phyloP scores from a whole-genome alignment of 208 protist genomes.

The Crithidia expoeki region DNA sequence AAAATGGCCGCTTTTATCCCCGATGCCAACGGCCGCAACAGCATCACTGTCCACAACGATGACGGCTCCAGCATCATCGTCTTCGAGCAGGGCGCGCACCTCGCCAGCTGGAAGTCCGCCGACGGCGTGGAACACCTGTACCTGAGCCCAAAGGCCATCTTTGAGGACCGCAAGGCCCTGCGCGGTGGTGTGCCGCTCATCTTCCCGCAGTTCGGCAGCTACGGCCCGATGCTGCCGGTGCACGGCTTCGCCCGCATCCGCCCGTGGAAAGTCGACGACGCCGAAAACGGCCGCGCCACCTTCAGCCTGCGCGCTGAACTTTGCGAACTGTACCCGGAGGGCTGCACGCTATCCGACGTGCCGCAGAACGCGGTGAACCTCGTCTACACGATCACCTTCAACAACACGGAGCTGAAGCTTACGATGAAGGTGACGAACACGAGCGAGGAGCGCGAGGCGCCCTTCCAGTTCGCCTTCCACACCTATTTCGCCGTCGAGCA shows the following conservation, averaged over 20 bases:
- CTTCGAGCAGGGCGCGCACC: slow-evolving; percentile 86
- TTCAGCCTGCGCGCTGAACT: slow-evolving; percentile 36
- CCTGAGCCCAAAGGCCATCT: slow-evolving; percentile 81
- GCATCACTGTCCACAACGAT: slow-evolving; percentile 39
- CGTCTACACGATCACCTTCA: slow-evolving; percentile 81
- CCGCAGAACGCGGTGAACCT: slow-evolving; percentile 36
- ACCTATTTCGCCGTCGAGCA: slow-evolving; percentile 82
- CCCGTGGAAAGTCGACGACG: slow-evolving; percentile 40
- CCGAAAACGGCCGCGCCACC: slow-evolving; percentile 39
- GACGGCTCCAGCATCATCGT: slow-evolving; percentile 83
- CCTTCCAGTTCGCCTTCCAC: slow-evolving; percentile 87
- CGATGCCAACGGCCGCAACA: slow-evolving; percentile 38
- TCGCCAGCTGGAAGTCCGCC: slow-evolving; percentile 76
- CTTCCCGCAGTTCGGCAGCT: slow-evolving; percentile 87
- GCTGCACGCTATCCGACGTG: slow-evolving; percentile 27
- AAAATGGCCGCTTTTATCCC: slow-evolving; percentile 44
- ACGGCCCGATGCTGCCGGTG: slow-evolving; percentile 55
- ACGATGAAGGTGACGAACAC: slow-evolving; percentile 74
- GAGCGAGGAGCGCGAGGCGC: slow-evolving; percentile 36
- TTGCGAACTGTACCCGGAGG: slow-evolving; percentile 35
- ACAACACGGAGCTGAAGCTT: slow-evolving; percentile 51
- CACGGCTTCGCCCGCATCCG: slow-evolving; percentile 87
- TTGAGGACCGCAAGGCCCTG: slow-evolving; percentile 66
- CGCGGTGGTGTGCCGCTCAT: slow-evolving; percentile 90
- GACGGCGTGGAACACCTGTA: slow-evolving; percentile 78